Evolutionary conservation across 2,329 filamentous ascomycete species (phyloP), one percentile per base, ranked within the genome.

Genomic region (Hansfordia pulvinata): DNA sequence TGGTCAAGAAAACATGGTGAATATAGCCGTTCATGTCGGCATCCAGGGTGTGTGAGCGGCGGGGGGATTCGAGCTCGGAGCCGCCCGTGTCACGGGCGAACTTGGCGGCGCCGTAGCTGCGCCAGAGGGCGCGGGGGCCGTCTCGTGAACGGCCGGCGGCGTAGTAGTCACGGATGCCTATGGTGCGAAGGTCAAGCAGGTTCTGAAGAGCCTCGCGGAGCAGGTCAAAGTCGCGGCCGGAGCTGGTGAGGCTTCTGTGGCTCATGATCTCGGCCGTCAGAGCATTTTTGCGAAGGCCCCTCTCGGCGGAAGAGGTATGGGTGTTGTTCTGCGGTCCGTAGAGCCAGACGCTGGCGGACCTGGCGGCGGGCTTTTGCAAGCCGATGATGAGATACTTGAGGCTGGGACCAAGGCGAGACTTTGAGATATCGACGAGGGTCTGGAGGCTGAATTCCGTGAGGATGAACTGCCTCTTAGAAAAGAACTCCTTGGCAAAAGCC

Each of bases 401-500:
- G 19, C 47, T 42, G 0, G 39, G 32, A 0, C 50, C 49, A 10
- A 70, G 35, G 0, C 54, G 52, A 11, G 52, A 57, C 4, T 40
- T 40, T n/a, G 65, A 59, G 19, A 71, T 68, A 39, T 64, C 52
- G 44, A 64, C 34, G 14, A 64, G 43, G 1, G 52, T 48, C 23
- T 56, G 44, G 5, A 68, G 43, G 32, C 72, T 77, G 36, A 56
- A 48, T 18, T 65, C 52, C 2, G 62, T 63, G 28, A 76, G 41
- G 64, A 76, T 73, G 47, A 78, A 80, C 40, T 78, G 72, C 39
- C 65, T 69, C 44, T 69, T 71, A 26, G 53, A 56, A 48, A 81
- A 80, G 54, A 75, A 80, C 35, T 76, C 71, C 14, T 53, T 53
- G 16, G 62, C 55, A 37, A 78, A 79, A 18, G 54, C 54, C 25